Evolutionary conservation across 495 filamentous ascomycete species (phyloP), one percentile per base, ranked within the genome.

Genomic region (Penicillium psychrofluorescens): DNA sequence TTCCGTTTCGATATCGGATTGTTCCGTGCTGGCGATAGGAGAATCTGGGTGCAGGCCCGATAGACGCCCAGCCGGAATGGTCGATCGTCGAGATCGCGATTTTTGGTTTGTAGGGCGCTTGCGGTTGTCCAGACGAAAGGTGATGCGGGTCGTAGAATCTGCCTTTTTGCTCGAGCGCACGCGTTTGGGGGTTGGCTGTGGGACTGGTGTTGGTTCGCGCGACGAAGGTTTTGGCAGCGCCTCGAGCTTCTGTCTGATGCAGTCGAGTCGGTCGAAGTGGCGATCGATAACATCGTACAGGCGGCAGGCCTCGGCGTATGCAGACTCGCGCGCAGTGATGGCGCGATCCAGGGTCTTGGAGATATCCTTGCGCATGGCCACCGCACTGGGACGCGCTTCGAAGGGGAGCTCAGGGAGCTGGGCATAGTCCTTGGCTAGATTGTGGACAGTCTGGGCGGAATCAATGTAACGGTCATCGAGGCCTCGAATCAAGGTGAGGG

Each of bases 401-500:
- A 70, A 45, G 7, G 83, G 72, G 13, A 83, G 51, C 13, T 69
- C 62, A 3, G 85, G 86, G 9, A 94, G 79, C 42, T 75, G 72
- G 13, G 81, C 85, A 72, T 92, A 98, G 28, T 61, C 65, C 36
- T 77, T 80, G 35, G 86, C 83, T 35, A 90, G 77, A 16, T 81
- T 71, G 63, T 96, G 79, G 8, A 96, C 77, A 5, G 69, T 66
- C 35, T 77, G 61, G 12, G 85, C 83, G 13, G 80, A 74, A 11
- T 83, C 72, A 14, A 75, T 53, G 57, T 90, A 90, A 33, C 74
- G 76, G 40, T 79, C 65, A 60, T 95, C 87, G 41, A 96, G 83
- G 40, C 89, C 80, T 50, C 81, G 77, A 50, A 98, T 89, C 39
- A 96, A 77, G 38, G 85, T 89, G 35, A 98, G 75, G 43, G 92